Evolutionary conservation across 1,284 basidiomycete species (phyloP).

Genomic region (Testicularia cyperi): DNA sequence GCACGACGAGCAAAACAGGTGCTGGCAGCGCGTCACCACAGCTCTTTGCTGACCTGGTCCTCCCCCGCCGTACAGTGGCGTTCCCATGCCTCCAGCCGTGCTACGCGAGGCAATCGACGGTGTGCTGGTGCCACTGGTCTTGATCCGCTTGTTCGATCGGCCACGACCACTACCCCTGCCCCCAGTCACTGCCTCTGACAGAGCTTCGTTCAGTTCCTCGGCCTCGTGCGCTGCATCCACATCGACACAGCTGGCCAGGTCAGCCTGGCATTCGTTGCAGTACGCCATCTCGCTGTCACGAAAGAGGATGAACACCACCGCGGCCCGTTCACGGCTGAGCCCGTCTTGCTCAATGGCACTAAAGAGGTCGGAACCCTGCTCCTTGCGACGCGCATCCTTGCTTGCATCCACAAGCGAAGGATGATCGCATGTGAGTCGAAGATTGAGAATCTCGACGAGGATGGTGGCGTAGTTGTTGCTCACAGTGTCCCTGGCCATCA

Average conservation of each 20-base stretch:
- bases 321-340: slow-evolving; percentile 73
- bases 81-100: background rate
- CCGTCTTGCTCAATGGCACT: slow-evolving; percentile 74
- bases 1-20: slow-evolving; percentile 69
- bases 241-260: slow-evolving; percentile 64
- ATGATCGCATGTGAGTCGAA: slow-evolving; percentile 97
- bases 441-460: slow-evolving; percentile 72
- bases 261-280: slow-evolving; percentile 81
- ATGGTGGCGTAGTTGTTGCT: slow-evolving; percentile 99
- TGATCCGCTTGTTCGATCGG: slow-evolving; percentile 7
- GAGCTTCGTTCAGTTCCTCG: slow-evolving; percentile 64
- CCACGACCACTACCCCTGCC: slow-evolving; percentile 10
- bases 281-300: slow-evolving; percentile 82
- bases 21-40: slow-evolving; percentile 82
- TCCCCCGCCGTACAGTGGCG: too few relatives aligned
- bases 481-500: slow-evolving; percentile 79
- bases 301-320: slow-evolving; percentile 76
- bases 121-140: slow-evolving; percentile 1
- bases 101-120: background rate
- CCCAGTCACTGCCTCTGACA: slow-evolving; percentile 63
- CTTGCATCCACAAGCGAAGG: slow-evolving; percentile 76
- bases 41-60: too few relatives aligned
- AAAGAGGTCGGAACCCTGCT: slow-evolving; percentile 65
- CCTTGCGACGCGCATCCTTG: slow-evolving; percentile 62
- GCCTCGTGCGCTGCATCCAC: slow-evolving; percentile 32